Conservation (phyloP, 2,329 filamentous ascomycete genomes). For the Fusarium proliferatum region DNA sequence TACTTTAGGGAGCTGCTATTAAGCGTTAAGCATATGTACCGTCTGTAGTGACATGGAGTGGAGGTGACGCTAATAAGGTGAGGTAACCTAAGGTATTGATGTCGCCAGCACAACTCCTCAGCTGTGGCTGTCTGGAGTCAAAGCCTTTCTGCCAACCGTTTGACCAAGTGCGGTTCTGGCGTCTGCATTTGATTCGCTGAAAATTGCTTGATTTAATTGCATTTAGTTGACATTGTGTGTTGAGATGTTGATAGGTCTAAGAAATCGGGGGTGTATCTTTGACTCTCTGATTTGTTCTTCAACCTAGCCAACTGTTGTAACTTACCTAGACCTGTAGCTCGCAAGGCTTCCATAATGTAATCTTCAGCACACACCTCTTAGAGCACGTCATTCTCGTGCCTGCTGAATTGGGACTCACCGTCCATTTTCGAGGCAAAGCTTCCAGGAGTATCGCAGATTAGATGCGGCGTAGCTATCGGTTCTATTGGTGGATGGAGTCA, state of each 20-base stretch:
- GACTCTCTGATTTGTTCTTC: background rate
- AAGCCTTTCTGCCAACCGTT: conserved; percentile 16
- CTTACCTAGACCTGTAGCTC: background rate
- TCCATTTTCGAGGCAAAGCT: conserved; percentile 4
- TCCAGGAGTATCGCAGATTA: conserved; percentile 28
- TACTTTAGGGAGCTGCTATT: conserved; percentile 1
- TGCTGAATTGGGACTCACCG: conserved; percentile 10
- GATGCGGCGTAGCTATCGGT: conserved; percentile 13
- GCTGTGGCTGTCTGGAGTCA: conserved; percentile 22
- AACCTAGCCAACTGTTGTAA: background rate
- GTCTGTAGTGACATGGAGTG: background rate
- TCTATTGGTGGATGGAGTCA: conserved; percentile 29
- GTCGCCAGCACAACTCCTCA: conserved; percentile 25
- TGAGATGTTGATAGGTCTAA: conserved; percentile 2
- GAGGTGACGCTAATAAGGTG: background rate
- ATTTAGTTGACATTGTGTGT: background rate
- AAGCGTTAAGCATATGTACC: conserved; percentile 3
- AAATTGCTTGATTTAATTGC: conserved; percentile 5
- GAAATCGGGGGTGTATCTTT: background rate
- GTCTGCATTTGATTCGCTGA: conserved; percentile 24
- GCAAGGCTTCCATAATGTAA: background rate
- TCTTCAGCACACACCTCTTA: background rate
- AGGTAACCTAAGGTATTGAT: background rate
- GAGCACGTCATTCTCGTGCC: conserved; percentile 24
- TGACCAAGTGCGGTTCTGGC: conserved; percentile 26